Evolutionary conservation across 306 rosid genomes (phyloP).

Genomic region (Rosa persica): DNA sequence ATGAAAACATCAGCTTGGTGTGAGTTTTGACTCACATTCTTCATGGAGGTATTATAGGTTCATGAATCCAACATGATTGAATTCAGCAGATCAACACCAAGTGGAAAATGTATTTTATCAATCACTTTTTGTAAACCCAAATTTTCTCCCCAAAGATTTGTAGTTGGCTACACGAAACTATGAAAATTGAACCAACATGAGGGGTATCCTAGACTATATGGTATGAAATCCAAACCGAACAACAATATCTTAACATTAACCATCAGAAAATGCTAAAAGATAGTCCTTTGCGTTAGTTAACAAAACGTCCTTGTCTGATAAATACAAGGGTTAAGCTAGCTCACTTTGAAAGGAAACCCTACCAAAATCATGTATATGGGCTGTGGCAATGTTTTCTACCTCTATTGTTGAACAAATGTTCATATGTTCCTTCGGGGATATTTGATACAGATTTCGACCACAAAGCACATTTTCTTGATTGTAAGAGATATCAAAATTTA

Average conservation of each 20-base stretch:
- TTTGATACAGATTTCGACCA: neutral
- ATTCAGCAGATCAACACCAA: neutral
- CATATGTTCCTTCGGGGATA: neutral
- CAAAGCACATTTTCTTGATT: neutral
- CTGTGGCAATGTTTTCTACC: neutral
- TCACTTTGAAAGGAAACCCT: neutral
- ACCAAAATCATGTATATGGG: neutral
- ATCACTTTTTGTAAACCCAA: neutral
- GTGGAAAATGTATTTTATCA: neutral
- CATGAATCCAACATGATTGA: slow-evolving; percentile 3
- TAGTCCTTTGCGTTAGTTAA: neutral
- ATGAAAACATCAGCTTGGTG: neutral
- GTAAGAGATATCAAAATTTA: neutral
- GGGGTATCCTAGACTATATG: neutral
- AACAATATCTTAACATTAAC: neutral
- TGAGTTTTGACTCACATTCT: neutral
- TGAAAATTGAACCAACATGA: neutral
- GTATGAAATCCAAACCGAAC: neutral
- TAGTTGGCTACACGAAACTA: neutral
- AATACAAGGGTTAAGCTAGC: neutral
- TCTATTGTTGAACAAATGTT: neutral
- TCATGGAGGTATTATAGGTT: neutral
- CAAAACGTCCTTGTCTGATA: neutral
- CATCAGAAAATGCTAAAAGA: neutral
- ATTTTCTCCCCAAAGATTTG: neutral